Evolutionary conservation across 148 eudicot genomes (phyloP), one percentile per base, ranked within the genome.

Genomic region (Mesembryanthemum crystallinum): DNA sequence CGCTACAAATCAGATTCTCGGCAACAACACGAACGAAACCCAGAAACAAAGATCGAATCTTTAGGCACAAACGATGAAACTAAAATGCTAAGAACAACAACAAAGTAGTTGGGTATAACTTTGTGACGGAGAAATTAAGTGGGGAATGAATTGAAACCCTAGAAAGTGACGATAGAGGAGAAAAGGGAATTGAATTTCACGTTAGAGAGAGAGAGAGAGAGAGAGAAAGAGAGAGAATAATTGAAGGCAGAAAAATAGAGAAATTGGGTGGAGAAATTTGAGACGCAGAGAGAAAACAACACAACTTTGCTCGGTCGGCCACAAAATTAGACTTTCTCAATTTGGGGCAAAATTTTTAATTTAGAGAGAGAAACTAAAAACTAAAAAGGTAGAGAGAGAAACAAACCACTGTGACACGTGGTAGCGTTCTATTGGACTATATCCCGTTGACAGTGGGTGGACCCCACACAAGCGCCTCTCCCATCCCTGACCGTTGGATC

Each of bases 401-500:
- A 74, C 51, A 61, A 68, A 43, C 43, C 27, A 23, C 3, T 14
- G 14, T 47, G 71, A 67, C 65, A 82, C 71, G 84, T 73, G 75
- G 21, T 14, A 10, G 3, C 0, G 15, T 0, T 4, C 55, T 8
- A 42, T 77, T 69, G 81, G 84, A 24, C 30, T 23, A 23, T 2
- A 32, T 7, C n/a, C 62, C 39, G 57, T 64, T 43, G 73, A 32
- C 77, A 67, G 67, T 58, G 73, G 29, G 66, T 70, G 76, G 81
- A 62, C 23, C 71, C 80, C 47, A 70, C 49, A 3, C 1, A 8
- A 55, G 28, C 20, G 73, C 21, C 28, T 0, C 32, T 5, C 47
- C n/a, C n/a, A 21, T 78, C 75, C 52, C 67, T 76, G 71, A 66
- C 83, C 76, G 83, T 80, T 76, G 67, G 83, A 80, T 80, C 17